phyloP scores from a whole-genome alignment of 805 yeast genomes.

The Saccharomycopsis vini region DNA sequence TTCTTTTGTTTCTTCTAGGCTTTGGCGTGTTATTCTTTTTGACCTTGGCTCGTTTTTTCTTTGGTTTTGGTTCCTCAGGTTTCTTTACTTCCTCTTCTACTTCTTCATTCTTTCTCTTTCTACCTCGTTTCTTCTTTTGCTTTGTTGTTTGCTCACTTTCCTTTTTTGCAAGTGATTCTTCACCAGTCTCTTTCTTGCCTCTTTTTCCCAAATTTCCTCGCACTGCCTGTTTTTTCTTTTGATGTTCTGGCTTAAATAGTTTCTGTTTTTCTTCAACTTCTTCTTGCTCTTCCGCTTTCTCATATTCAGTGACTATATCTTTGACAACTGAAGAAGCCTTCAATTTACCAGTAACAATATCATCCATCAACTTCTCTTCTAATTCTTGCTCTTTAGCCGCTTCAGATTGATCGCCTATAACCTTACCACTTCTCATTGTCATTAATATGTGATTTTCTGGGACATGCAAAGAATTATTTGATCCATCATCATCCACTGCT shows the following conservation, averaged over 20 bases:
- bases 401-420: conserved; percentile 15
- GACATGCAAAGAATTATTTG: too few relatives aligned
- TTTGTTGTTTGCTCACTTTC: not conserved
- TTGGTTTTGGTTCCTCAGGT: conserved; percentile 2
- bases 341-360: conserved; percentile 18
- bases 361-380: conserved; percentile 22
- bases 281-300: conserved; percentile 1
- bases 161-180: not conserved
- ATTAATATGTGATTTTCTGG: conserved; percentile 10
- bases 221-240: not conserved
- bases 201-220: not conserved
- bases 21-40: not conserved
- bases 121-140: not conserved
- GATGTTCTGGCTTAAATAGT: too few relatives aligned
- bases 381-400: conserved; percentile 18
- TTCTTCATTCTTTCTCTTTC: not conserved
- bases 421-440: conserved; percentile 13
- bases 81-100: conserved; percentile 15
- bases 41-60: not conserved
- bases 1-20: too few relatives aligned
- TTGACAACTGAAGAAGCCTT: conserved; percentile 6
- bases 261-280: not conserved
- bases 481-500: not conserved
- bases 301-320: conserved; percentile 6
- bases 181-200: not conserved